phyloP scores from a whole-genome alignment of 345 rosid genomes.

The Schrenkiella parvula region DNA sequence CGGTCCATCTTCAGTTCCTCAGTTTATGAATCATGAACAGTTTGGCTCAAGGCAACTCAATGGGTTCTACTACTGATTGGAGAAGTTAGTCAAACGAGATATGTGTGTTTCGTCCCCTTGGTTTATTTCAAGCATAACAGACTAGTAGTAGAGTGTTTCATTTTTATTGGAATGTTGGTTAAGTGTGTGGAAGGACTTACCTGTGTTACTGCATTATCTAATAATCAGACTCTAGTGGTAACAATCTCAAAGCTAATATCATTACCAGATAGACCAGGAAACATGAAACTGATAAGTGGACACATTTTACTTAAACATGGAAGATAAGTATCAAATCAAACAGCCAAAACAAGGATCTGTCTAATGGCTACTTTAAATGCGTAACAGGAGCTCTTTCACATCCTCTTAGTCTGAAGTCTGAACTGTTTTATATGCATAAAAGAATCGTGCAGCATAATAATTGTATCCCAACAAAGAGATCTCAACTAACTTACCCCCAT shows the following conservation, averaged over 20 bases:
- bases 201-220: not conserved
- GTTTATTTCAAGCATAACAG: not conserved
- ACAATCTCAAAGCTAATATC: not conserved
- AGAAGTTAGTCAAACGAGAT: not conserved
- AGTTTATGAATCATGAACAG: constrained; percentile 14
- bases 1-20: constrained; percentile 15
- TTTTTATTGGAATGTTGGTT: not conserved
- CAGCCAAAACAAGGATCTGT: not conserved
- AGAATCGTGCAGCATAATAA: constrained; percentile 15
- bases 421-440: constrained; percentile 22
- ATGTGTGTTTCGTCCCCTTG: not conserved
- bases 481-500: constrained; percentile 12
- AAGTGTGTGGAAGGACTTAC: not conserved
- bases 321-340: not conserved
- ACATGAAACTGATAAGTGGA: not conserved
- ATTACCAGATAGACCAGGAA: not conserved
- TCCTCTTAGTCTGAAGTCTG: constrained; percentile 3
- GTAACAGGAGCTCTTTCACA: not conserved
- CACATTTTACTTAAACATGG: not conserved
- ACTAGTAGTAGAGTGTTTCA: not conserved
- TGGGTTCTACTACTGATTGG: constrained; percentile 14
- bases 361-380: not conserved
- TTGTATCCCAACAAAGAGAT: constrained; percentile 2
- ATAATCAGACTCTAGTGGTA: not conserved
- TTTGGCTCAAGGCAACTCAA: constrained; percentile 11